Evolutionary conservation across 2,329 filamentous ascomycete species (phyloP).

Genomic region (Alternaria rosae): DNA sequence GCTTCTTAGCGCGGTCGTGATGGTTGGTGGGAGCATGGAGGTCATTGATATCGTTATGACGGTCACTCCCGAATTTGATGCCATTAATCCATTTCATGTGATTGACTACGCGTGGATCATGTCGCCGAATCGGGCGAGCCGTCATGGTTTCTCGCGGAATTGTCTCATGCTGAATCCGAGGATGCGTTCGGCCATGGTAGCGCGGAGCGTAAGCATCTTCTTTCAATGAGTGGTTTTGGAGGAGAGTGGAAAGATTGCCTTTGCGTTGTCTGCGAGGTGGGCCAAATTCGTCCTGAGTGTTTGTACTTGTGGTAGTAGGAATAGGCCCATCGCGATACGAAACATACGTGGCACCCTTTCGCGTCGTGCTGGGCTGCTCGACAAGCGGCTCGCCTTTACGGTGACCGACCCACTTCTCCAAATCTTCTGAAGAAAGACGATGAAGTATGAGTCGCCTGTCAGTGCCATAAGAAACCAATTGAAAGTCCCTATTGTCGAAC

Average conservation of each 20-base stretch:
- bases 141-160: constrained; percentile 54
- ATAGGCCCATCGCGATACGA: constrained; percentile 72
- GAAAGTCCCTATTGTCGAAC: constrained; percentile 87
- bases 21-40: constrained; percentile 24
- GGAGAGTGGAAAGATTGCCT: constrained; percentile 36
- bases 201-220: constrained; percentile 19
- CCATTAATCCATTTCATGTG: constrained; percentile 71
- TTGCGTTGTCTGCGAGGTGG: constrained; percentile 28
- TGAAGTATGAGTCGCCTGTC: constrained; percentile 85
- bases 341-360: constrained; percentile 84
- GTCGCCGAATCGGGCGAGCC: constrained; percentile 59
- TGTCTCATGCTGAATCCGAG: constrained; percentile 10
- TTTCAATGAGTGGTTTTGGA: constrained; percentile 31
- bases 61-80: constrained; percentile 63
- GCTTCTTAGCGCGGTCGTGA: constrained; percentile 20
- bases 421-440: constrained; percentile 69
- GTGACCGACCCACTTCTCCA: constrained; percentile 74
- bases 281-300: constrained; percentile 26
- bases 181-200: constrained; percentile 13
- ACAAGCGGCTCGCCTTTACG: constrained; percentile 71
- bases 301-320: constrained; percentile 19
- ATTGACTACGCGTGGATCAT: constrained; percentile 60
- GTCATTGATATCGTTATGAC: constrained; percentile 34
- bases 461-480: constrained; percentile 90
- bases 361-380: constrained; percentile 74